Evolutionary conservation across 805 yeast genomes (phyloP).

Genomic region (Ogataea corticis): DNA sequence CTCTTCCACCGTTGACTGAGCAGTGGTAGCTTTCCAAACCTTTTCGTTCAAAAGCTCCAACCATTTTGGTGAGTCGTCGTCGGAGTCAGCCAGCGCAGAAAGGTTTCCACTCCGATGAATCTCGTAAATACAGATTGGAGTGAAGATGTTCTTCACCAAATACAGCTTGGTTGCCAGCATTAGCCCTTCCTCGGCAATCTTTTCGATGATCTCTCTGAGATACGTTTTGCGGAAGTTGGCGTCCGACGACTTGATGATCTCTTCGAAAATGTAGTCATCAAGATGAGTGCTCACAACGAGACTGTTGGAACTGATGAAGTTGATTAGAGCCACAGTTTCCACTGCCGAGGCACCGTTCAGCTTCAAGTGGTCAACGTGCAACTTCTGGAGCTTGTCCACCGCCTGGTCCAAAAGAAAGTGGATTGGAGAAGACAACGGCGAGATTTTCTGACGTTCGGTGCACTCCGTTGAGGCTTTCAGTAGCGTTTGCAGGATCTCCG

Average conservation of each 20-base stretch:
- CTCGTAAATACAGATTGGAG: conserved; percentile 65
- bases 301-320: conserved; percentile 45
- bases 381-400: conserved; percentile 55
- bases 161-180: conserved; percentile 58
- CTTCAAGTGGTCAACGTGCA: conserved; percentile 39
- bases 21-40: conserved; percentile 72
- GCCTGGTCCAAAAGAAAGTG: conserved; percentile 76
- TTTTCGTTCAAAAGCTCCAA: conserved; percentile 57
- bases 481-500: conserved; percentile 43
- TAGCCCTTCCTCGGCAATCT: conserved; percentile 45
- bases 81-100: conserved; percentile 14
- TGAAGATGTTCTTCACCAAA: conserved; percentile 60
- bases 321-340: conserved; percentile 41
- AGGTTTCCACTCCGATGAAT: conserved; percentile 46
- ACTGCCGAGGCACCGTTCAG: conserved; percentile 25
- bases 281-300: conserved; percentile 48
- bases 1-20: conserved; percentile 49
- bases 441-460: conserved; percentile 38
- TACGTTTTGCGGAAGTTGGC: conserved; percentile 47
- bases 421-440: conserved; percentile 54
- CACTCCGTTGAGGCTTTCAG: conserved; percentile 46
- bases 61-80: conserved; percentile 53
- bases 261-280: conserved; percentile 56
- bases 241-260: conserved; percentile 54
- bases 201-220: conserved; percentile 51